Evolutionary conservation across 495 filamentous ascomycete genomes (phyloP).

Genomic region (Tricharina praecox): DNA sequence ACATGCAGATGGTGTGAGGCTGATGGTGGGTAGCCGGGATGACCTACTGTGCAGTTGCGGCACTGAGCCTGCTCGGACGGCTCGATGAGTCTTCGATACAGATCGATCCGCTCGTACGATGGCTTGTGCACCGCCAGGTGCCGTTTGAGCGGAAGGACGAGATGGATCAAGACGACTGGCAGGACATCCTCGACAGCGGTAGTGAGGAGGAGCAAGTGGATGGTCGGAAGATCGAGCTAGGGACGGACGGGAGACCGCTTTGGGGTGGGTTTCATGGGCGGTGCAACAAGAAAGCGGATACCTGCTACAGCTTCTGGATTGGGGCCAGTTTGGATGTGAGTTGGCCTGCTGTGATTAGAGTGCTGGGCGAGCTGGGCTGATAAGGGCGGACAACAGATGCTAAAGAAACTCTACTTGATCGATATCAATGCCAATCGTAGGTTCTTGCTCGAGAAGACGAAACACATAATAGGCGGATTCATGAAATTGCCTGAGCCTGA

Average conservation of each 20-base stretch:
- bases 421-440: slow-evolving; percentile 43
- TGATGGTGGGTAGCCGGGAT: slow-evolving; percentile 47
- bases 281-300: slow-evolving; percentile 75
- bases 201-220: slow-evolving; percentile 11
- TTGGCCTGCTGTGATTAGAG: background rate
- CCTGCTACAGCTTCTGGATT: slow-evolving; percentile 91
- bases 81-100: slow-evolving; percentile 26
- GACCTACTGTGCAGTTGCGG: slow-evolving; percentile 66
- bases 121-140: slow-evolving; percentile 59
- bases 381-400: slow-evolving; percentile 34
- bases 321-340: slow-evolving; percentile 48
- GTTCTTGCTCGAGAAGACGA: slow-evolving; percentile 76
- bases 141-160: slow-evolving; percentile 35
- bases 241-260: slow-evolving; percentile 9
- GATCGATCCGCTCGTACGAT: slow-evolving; percentile 35
- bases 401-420: slow-evolving; percentile 45
- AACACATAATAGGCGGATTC: slow-evolving; percentile 82
- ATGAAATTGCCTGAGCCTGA: slow-evolving; percentile 51
- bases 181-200: slow-evolving; percentile 12
- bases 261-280: slow-evolving; percentile 66
- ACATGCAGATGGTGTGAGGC: background rate
- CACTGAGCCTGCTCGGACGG: slow-evolving; percentile 50
- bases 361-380: slow-evolving; percentile 9
- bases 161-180: slow-evolving; percentile 30
- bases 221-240: slow-evolving; percentile 8